Evolutionary conservation across 2,329 filamentous ascomycete genomes (phyloP), one percentile per base, ranked within the genome.

Genomic region (Seiridium unicorne): DNA sequence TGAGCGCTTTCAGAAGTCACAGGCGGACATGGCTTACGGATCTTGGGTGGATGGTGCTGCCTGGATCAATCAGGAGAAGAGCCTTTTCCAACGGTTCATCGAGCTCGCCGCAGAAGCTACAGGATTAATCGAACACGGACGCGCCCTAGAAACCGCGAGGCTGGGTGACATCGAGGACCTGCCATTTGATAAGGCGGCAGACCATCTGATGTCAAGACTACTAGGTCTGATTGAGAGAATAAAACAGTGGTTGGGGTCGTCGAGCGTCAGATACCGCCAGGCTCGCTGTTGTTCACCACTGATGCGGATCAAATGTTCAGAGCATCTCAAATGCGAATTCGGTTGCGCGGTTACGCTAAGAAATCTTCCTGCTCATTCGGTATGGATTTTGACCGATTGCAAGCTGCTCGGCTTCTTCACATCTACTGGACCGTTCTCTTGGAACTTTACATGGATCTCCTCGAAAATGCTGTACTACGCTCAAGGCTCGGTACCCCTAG

Each of bases 1-100:
- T 56, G 4, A 56, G 36, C 18, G 13, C 31, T 13, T 56, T 18
- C 32, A n/a, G 36, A 13, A 32, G 40, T 36, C 36, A 44, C 38
- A 8, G 18, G 38, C 11, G 10, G 26, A 56, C 36, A 6, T 44
- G 40, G 53, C 36, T 56, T n/a, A 18, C 40, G 5, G 18, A 56
- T 8, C 10, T 46, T 18, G 18, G 11, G 9, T 56, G 36, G 53
- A 56, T 56, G 53, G n/a, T 34, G 26, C 6, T 56, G 62, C 64
- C 59, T 60, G 61, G 61, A 64, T 65, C 51, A 60, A 42, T 60
- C 64, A 67, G 63, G 64, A 57, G 44, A 66, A 64, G 54, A 65
- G 58, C 44, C 40, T 59, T 11, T 64, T 64, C 40, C 62, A 68
- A 9, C 49, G 44, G 9, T 63, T 67, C 34, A 62, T 64, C 35